These are phyloP conservation scores for Lycium ferocissimum DNA, from an alignment of 257 asterid genomes.

Conservation along the genomic window DNA sequence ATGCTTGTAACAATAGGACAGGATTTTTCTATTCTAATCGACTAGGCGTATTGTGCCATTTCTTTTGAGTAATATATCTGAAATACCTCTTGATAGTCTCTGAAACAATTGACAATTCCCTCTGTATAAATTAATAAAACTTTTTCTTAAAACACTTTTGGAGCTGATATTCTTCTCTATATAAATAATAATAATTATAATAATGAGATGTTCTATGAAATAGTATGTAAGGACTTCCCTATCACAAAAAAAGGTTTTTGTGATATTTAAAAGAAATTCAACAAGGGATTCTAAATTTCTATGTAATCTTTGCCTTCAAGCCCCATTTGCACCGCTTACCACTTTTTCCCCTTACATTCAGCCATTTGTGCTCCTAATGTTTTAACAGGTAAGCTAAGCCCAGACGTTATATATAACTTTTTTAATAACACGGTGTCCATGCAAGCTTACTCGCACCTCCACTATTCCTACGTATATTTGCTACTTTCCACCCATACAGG, in stretches of 20 bases:
- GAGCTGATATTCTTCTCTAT: not conserved
- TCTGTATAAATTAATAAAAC: not conserved
- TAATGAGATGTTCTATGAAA: not conserved
- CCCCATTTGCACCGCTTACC: constrained; percentile 1
- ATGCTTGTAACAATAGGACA: no score
- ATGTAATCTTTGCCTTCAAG: not conserved
- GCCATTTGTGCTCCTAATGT: not conserved
- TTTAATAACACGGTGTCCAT: not conserved
- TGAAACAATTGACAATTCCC: not conserved
- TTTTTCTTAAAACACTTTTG: not conserved
- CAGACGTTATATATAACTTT: not conserved
- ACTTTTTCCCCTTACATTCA: not conserved
- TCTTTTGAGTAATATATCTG: no score
- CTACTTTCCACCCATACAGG: not conserved
- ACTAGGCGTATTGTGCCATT: no score
- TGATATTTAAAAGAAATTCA: not conserved
- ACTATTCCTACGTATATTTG: not conserved
- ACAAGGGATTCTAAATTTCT: not conserved
- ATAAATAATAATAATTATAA: not conserved
- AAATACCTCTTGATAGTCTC: not conserved
- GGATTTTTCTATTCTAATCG: no score
- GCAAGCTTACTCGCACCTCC: not conserved
- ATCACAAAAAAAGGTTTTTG: not conserved
- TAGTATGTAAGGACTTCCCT: not conserved
- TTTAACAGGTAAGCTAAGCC: not conserved